Percentiles rank a stretch among this genome's conserved stretches.
Conservation (phyloP, 2,329 filamentous ascomycete species). For the Xylariaceae sp. region DNA sequence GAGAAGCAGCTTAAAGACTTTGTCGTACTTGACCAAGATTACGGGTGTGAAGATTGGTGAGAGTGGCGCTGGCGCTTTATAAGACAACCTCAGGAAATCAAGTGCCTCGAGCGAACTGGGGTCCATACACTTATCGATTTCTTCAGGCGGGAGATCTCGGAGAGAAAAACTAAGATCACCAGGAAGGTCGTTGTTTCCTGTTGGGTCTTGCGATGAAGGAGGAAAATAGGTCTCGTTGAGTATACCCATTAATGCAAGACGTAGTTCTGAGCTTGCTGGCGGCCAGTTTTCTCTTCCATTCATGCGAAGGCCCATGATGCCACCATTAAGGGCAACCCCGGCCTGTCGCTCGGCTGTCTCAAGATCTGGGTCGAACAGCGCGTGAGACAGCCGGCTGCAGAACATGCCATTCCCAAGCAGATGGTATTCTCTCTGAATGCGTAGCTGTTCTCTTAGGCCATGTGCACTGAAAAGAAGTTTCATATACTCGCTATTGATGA, state of each 20-base stretch:
- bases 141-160: constrained; percentile 76
- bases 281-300: constrained; percentile 87
- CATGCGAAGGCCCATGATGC: constrained; percentile 80
- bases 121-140: constrained; percentile 84
- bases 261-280: constrained; percentile 90
- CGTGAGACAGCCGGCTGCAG: constrained; percentile 76
- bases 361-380: constrained; percentile 83
- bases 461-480: constrained; percentile 77
- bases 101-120: constrained; percentile 82
- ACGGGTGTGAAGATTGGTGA: constrained; percentile 73
- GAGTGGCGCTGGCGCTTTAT: constrained; percentile 76
- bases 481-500: constrained; percentile 80
- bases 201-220: constrained; percentile 31
- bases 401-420: constrained; percentile 86
- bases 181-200: constrained; percentile 56
- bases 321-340: constrained; percentile 71
- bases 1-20: constrained; percentile 80
- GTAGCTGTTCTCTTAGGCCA: constrained; percentile 72
- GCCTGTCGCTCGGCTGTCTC: constrained; percentile 76
- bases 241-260: constrained; percentile 85
- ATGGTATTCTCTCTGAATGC: constrained; percentile 79
- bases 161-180: constrained; percentile 83
- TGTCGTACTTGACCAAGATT: constrained; percentile 80
- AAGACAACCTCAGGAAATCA: constrained; percentile 90
- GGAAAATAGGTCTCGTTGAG: constrained; percentile 73